Percentiles rank a stretch among this genome's conserved stretches.
Evolutionary conservation across 768 basidiomycete species (phyloP).

Genomic region (Rhodocollybia butyracea): DNA sequence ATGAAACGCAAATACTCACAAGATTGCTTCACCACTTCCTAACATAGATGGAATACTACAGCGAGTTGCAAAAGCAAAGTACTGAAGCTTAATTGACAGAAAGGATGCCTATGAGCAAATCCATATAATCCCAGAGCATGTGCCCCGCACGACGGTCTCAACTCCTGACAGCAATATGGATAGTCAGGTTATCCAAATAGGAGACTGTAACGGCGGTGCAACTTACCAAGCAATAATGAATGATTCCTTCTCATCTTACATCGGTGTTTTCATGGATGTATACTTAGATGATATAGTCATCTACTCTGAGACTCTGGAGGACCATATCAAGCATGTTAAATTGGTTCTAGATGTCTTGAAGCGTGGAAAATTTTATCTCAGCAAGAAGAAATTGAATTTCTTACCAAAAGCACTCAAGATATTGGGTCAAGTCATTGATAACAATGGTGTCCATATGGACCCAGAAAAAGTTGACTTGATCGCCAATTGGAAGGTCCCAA

Average conservation of each 20-base stretch:
- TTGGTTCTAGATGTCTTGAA: constrained; percentile 29
- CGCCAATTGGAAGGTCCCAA: constrained; percentile 30
- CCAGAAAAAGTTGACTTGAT: constrained; percentile 39
- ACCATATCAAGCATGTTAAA: constrained; percentile 30
- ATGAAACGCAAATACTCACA: constrained; percentile 27
- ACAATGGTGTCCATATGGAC: constrained; percentile 39
- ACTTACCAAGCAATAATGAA: constrained; percentile 50
- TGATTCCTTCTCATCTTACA: constrained; percentile 28
- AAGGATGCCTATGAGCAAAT: no score
- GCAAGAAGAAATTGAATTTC: no score
- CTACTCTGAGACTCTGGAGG: constrained; percentile 33
- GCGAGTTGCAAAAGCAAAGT: no score
- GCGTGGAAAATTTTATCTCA: constrained; percentile 33
- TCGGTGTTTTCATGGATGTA: constrained; percentile 38
- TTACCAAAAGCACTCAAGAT: no score
- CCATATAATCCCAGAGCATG: constrained; percentile 24
- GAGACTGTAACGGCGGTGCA: constrained; percentile 32
- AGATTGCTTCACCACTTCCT: constrained; percentile 16
- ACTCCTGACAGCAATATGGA: constrained; percentile 44
- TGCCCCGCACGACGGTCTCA: constrained; percentile 20
- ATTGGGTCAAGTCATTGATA: constrained; percentile 29
- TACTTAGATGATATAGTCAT: constrained; percentile 25
- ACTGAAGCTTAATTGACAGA: no score
- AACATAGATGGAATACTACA: no score
- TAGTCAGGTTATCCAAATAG: constrained; percentile 30